Evolutionary conservation across 129 eudicot species (phyloP).

Genomic region (Escallonia herrerae): DNA sequence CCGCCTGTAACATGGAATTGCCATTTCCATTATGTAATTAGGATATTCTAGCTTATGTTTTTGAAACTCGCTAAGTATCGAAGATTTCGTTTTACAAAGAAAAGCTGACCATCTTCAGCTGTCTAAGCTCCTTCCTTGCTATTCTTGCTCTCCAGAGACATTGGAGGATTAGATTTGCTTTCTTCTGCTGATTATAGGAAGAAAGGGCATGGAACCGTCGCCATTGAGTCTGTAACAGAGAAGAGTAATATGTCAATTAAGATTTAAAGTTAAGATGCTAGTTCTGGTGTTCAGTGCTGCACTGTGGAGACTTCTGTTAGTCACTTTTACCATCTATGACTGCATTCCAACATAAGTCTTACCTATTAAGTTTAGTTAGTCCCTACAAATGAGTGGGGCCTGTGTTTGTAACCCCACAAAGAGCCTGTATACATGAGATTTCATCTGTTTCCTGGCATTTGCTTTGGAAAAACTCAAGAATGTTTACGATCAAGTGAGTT

Average conservation of each 20-base stretch:
- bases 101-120: constrained; percentile 66
- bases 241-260: constrained; percentile 8
- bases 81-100: constrained; percentile 1
- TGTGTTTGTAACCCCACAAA: not conserved
- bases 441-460: too few species aligned
- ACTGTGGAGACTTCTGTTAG: not conserved
- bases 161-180: constrained; percentile 71
- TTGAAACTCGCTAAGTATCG: not conserved
- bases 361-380: not conserved
- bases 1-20: constrained; percentile 50
- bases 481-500: too few species aligned
- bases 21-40: constrained; percentile 9
- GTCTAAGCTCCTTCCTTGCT: constrained; percentile 84
- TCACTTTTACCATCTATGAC: not conserved
- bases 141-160: constrained; percentile 93
- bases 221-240: constrained; percentile 67
- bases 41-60: not conserved
- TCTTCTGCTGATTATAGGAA: constrained; percentile 52
- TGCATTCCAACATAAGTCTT: not conserved
- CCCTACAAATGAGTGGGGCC: not conserved
- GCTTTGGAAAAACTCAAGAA: too few species aligned
- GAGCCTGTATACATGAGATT: not conserved
- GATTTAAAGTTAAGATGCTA: not conserved
- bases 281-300: not conserved
- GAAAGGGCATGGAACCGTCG: constrained; percentile 60